These are phyloP conservation scores for Clohesyomyces aquaticus DNA, from an alignment of 495 filamentous ascomycete genomes.

Conservation along the genomic window DNA sequence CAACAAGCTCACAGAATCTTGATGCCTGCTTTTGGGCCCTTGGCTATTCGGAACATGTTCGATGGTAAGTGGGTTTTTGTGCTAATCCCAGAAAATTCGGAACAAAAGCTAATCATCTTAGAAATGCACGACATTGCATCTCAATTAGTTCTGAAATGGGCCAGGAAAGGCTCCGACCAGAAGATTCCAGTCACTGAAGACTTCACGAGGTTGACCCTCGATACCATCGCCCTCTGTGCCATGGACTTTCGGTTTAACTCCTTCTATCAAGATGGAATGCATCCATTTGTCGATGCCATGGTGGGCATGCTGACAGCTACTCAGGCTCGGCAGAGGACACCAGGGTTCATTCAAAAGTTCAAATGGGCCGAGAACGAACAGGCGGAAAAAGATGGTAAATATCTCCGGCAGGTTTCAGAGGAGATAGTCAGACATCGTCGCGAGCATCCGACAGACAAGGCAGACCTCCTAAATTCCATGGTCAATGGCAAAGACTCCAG, in stretches of 20 bases:
- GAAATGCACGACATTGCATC: constrained; percentile 75
- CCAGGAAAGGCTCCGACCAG: constrained; percentile 60
- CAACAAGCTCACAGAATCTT: constrained; percentile 65
- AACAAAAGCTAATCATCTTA: no score
- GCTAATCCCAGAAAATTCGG: no score
- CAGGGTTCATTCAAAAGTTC: constrained; percentile 57
- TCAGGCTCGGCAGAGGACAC: constrained; percentile 55
- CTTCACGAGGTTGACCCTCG: constrained; percentile 74
- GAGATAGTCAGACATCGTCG: constrained; percentile 65
- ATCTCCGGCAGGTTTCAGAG: constrained; percentile 58
- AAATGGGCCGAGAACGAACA: constrained; percentile 55
- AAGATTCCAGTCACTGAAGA: constrained; percentile 68
- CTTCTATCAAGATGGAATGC: constrained; percentile 61
- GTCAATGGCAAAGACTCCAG: constrained; percentile 58
- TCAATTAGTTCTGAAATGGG: constrained; percentile 78
- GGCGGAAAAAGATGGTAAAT: constrained; percentile 61
- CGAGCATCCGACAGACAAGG: constrained; percentile 59
- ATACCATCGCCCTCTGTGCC: constrained; percentile 71
- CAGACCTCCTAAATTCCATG: constrained; percentile 74
- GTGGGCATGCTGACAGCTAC: constrained; percentile 60
- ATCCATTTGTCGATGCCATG: constrained; percentile 68
- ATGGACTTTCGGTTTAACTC: constrained; percentile 79
- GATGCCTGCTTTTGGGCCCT: constrained; percentile 72
- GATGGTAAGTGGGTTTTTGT: constrained; percentile 5
- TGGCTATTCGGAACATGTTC: constrained; percentile 59